Evolutionary conservation across 805 yeast genomes (phyloP).

Genomic region (Ascoidea rubescens): DNA sequence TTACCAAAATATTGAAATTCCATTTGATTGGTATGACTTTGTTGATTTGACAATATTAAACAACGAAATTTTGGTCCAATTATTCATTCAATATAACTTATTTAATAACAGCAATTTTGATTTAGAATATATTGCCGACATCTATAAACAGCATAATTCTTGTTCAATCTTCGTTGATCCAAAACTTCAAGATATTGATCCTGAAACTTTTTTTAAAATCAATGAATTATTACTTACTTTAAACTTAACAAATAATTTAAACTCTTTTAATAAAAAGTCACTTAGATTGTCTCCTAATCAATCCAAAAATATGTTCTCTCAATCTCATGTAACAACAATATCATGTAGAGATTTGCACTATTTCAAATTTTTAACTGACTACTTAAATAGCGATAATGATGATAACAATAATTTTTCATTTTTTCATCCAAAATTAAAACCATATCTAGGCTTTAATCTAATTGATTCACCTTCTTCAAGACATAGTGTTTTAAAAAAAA

Average conservation of each 20-base stretch:
- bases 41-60: constrained; percentile 3
- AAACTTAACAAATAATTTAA: too few species aligned
- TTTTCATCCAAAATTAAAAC: not conserved
- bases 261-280: too few species aligned
- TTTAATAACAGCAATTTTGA: constrained; percentile 2
- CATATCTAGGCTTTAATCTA: constrained; percentile 3
- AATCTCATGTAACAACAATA: too few species aligned
- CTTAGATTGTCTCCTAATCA: not conserved
- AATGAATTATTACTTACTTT: too few species aligned
- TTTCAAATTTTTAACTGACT: not conserved
- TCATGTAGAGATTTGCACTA: not conserved
- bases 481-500: constrained; percentile 1
- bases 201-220: not conserved
- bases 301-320: too few species aligned
- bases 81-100: constrained; percentile 1
- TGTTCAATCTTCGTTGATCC: not conserved
- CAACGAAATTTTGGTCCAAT: constrained; percentile 3
- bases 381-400: not conserved
- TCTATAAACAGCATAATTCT: not conserved
- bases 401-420: not conserved
- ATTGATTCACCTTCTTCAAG: constrained; percentile 1
- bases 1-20: not conserved
- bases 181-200: not conserved
- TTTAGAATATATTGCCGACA: not conserved
- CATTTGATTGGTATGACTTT: constrained; percentile 9